Evolutionary conservation across 345 rosid species (phyloP), one percentile per base, ranked within the genome.

Genomic region (Aurinia saxatilis): DNA sequence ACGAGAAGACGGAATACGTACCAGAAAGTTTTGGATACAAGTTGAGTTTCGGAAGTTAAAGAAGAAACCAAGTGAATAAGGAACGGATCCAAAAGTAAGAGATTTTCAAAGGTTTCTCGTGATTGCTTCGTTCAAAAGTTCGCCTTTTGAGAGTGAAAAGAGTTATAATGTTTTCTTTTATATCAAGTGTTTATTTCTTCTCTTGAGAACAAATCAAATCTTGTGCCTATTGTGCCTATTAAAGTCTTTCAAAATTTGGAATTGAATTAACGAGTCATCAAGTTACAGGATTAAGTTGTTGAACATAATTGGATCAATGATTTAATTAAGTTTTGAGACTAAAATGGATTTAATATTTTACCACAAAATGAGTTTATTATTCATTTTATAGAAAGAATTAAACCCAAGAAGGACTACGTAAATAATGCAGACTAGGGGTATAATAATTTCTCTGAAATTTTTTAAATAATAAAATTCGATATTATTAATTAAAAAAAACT

Each of bases 101-200:
- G 70, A 68, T 33, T 50, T 70, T 85, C 98, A 92, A 77, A 81
- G 88, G 77, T 21, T 71, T 74, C 99, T 73, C 95, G 99, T 92
- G 99, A 89, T 68, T 72, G 84, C 81, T 81, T 69, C 75, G 76
- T 75, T 80, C 65, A 62, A 85, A 82, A 85, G 82, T 50, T 53
- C 4, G 48, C 67, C 48, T 52, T 57, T 68, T 41, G 5, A 35
- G 37, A 49, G 17, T 46, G 54, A 25, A 44, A 41, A 50, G 73
- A 40, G 54, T 21, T 60, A 23, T 42, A 19, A 29, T 37, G 18
- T 16, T 17, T 64, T 13, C 3, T 14, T 29, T 29, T 30, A 48
- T 65, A 41, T 41, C 6, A 4, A 17, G n/a, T 44, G 5, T 30
- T 45, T 45, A 23, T 39, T 7, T 49, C 14, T 19, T 39, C 13